Base-by-base conservation (phyloP, 192 early-diverging fungal species). In the Backusella psychrophila region DNA sequence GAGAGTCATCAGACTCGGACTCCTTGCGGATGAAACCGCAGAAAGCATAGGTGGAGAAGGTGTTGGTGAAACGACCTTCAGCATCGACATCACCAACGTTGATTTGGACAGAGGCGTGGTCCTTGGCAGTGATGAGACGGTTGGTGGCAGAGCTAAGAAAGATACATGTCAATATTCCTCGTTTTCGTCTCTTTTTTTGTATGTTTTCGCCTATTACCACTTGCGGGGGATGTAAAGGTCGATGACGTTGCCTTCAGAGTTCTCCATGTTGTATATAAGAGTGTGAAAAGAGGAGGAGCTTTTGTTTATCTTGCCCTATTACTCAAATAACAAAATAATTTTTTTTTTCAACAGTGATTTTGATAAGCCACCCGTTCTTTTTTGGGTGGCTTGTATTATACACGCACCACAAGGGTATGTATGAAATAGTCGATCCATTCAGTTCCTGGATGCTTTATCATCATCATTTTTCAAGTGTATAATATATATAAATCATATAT, bases 41-140 rank as follows among this genome's bases (percentile, higher is more conserved):
- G 81, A 99, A 89, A 69, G 94, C 95, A 84, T 93, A 96, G 86
- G 93, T 93, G 87, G 93, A 87, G 90, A 84, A 90, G 81, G 87
- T 80, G 71, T 92, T 93, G 69, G 87, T 91, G 84, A 88, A 80
- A 76, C 86, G 87, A 77, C 96, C 96, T 66, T 87, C 88, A 74
- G 90, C 94, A 80, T 98, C 92, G 76, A 98, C 96, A 76, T 95
- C 94, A 75, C 87, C 95, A 78, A 98, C 85, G 95, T 96, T 98
- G 91, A 99, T 91, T 88, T 98, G 97, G 87, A 99, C 93, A 42
- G 96, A 92, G 75, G 96, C 93, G 89, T 99, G 97, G 90, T 99
- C 97, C 93, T 98, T 97, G 87, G 97, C 93, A 80, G 88, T 92
- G 84, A 99, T 97, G 70, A 99, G 90, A 82, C 97, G 95, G 89